Conservation (phyloP, 163 green algal genomes). For the Smithsoniella earleae region DNA sequence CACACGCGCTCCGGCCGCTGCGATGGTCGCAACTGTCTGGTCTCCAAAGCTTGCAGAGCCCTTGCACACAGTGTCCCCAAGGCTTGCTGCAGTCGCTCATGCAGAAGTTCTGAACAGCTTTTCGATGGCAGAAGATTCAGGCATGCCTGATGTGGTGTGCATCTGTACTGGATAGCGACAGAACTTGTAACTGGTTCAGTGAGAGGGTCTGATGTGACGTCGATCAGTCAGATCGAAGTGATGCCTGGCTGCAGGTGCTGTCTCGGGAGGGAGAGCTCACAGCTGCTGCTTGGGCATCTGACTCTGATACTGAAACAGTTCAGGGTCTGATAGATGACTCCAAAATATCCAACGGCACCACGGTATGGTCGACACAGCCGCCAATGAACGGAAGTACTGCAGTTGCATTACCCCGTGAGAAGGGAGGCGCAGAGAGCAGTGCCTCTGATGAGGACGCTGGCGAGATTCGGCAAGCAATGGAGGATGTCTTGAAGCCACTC, state of each 20-base stretch:
- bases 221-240: too few relatives aligned
- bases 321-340: background rate
- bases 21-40: background rate
- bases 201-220: too few relatives aligned
- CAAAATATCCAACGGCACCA: background rate
- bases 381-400: background rate
- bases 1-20: background rate
- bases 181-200: too few relatives aligned
- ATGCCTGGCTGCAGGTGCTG: background rate
- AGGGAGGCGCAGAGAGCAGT: background rate
- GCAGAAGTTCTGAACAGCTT: background rate
- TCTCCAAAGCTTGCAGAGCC: slow-evolving; percentile 4
- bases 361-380: background rate
- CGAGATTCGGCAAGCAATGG: background rate
- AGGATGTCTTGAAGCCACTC: background rate
- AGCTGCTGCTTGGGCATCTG: background rate
- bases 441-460: background rate
- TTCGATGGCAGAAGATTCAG: background rate
- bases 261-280: background rate
- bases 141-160: background rate
- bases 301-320: background rate
- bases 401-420: too few relatives aligned
- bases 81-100: slow-evolving; percentile 13
- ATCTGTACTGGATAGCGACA: background rate
- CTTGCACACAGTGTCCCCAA: background rate